Base-by-base conservation (phyloP, 805 yeast genomes). In the Ogataea allantospora region DNA sequence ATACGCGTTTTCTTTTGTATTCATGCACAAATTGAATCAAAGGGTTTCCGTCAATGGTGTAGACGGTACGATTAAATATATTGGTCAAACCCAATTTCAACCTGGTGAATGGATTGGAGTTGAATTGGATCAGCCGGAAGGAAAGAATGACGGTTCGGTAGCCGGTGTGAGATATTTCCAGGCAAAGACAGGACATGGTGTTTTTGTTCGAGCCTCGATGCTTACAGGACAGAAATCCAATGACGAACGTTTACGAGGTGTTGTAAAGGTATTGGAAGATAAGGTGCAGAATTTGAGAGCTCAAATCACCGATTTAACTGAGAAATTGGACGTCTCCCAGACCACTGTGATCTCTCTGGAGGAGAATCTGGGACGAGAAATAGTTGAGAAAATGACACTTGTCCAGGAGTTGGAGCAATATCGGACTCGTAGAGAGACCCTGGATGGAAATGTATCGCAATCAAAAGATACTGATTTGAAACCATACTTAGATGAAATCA, bases 51-150 rank as follows among this genome's bases (percentile, higher is more conserved):
- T 45, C 24, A 40, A 59, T 38, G 69, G 69, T 4, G 58, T 64
- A 7, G 28, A 42, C 0, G 87, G 85, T 0, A 47, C 55, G 0
- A 70, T 80, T 1, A 58, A 71, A 34, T 81, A 57, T 51, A 42
- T 71, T 2, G 88, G 88, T 0, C 36, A 48, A 10, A 77, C 86
- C 0, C 46, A 71, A 31, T 82, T 82, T 62, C 78, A 84, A 3
- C 60, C 70, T 0, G 88, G 87, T 0, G 49, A 42, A n/a, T 75
- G 81, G 80, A 55, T 70, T 4, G 81, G 80, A 1, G 50, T 75
- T 3, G 75, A 72, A 33, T 51, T 76, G 15, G 65, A 63, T 9
- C 38, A 40, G 1, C 48, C 68, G 0, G 41, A 24, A 1, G 80
- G 80, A 1, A 71, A 68, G 46, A 76, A 76, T 37, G 62, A 75